Evolutionary conservation across 2,329 filamentous ascomycete species (phyloP), one percentile per base, ranked within the genome.

Genomic region (Myriosclerotinia scirpicola): DNA sequence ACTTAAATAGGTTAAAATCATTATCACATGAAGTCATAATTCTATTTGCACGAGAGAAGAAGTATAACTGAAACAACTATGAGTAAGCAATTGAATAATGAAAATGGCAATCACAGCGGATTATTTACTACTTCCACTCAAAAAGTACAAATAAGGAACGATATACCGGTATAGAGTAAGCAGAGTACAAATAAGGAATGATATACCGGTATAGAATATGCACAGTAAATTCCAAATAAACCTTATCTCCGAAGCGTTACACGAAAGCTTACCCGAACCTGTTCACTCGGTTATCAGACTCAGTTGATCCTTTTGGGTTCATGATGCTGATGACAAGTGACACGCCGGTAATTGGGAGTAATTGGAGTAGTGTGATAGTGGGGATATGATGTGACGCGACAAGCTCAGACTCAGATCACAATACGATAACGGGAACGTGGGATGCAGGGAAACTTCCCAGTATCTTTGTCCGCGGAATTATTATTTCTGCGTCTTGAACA

Each of bases 371-470:
- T 38, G 58, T 60, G 56, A 60, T 50, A 17, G 42, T 60, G 42
- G 26, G 38, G 58, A 60, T 48, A 26, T 36, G 44, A 59, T n/a
- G 42, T 20, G 15, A 46, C 20, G n/a, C 22, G 30, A 50, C 20
- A 50, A 50, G 44, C 30, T 50, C 34, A 60, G 30, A 38, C 56
- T 8, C 15, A 36, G n/a, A n/a, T 11, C 22, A 30, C 44, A 50
- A 48, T 11, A 14, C 22, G 22, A 50, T 15, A 38, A 50, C 44
- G 44, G 56, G 42, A 48, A 17, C 30, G 58, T 14, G 46, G 30
- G 34, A 50, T 50, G 58, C 46, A 61, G 58, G 58, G 58, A 61
- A 50, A 61, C 58, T 61, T 61, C 58, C 58, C 44, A 50, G 4
- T 20, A 50, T 36, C 8, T 50, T 26, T 17, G 26, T 36, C 34